A percentile compares a stretch with the other conserved stretches of the same genome.
phyloP scores from a whole-genome alignment of 495 filamentous ascomycete genomes.

The Parathielavia hyrcaniae region DNA sequence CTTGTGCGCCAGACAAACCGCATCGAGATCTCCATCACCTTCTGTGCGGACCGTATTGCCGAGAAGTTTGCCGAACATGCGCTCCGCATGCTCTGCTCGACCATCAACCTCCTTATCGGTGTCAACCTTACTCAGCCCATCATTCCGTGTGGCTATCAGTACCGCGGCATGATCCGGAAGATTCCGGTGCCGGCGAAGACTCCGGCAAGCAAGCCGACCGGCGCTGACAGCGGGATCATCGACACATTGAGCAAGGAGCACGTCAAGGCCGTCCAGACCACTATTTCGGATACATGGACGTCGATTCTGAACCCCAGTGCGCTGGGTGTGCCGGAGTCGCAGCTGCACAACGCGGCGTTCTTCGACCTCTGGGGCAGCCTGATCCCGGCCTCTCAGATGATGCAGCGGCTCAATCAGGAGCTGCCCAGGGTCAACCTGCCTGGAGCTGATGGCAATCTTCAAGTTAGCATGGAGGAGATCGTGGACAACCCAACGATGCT shows the following conservation, averaged over 20 bases:
- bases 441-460: conserved; percentile 22
- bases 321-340: conserved; percentile 37
- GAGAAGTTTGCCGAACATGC: conserved; percentile 38
- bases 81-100: conserved; percentile 39
- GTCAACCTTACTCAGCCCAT: conserved; percentile 39
- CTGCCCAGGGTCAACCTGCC: conserved; percentile 25
- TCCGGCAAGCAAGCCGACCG: conserved; percentile 14
- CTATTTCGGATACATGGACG: conserved; percentile 39
- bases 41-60: conserved; percentile 38
- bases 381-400: conserved; percentile 42
- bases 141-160: conserved; percentile 33
- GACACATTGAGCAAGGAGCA: conserved; percentile 24
- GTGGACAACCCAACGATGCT: conserved; percentile 45
- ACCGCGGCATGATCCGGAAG: conserved; percentile 30
- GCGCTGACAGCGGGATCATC: conserved; percentile 14
- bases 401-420: conserved; percentile 39
- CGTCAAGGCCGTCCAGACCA: conserved; percentile 31
- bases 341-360: conserved; percentile 43
- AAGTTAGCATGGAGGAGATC: conserved; percentile 43
- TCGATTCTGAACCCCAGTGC: conserved; percentile 36
- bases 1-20: conserved; percentile 27
- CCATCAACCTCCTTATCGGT: conserved; percentile 38
- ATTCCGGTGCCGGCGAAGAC: conserved; percentile 34
- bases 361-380: conserved; percentile 47
- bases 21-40: conserved; percentile 38